Evolutionary conservation across 2,329 filamentous ascomycete species (phyloP), one percentile per base, ranked within the genome.

Genomic region (Aspergillus unguis): DNA sequence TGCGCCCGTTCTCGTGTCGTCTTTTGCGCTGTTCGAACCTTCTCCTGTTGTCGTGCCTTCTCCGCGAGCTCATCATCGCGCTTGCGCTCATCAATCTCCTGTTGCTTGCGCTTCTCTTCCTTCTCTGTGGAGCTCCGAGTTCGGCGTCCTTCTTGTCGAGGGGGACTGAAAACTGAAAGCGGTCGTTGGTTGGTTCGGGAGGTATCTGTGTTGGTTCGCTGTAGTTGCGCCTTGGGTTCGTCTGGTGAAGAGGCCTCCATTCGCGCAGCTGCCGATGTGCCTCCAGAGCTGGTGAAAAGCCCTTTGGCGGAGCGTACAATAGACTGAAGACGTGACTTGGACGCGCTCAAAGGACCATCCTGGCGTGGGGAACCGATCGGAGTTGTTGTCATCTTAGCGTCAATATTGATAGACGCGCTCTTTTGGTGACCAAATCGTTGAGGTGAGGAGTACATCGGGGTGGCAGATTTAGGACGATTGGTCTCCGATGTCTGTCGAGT

Each of bases 251-350:
- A 72, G 29, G 75, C 75, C 56, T 85, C 82, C 54, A 83, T 66
- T 59, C 81, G 84, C 2, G 80, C 80, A 41, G 83, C 79, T 42
- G 81, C 81, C 56, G 81, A 82, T 9, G 79, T 70, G 41, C 79
- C 76, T 53, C 79, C 83, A 56, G 81, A 92, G 60, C 88, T 95
- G 17, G 87, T 90, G 57, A 96, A 86, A 44, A 96, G 82, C 10
- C 87, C 89, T 69, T 88, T 92, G 3, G 92, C 94, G 50, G 86
- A 88, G 71, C 91, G 92, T 62, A 96, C 78, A 54, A 96, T 91
- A 7, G 92, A 95, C 43, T 92, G 95, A 44, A 97, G 78, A 68
- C 91, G 95, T 65, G 88, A 90, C 75, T 96, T 97, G 28, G 94
- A 92, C 47, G 94, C 90, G 71, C 92, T 96, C 54, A 96, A 72